Percentiles rank a stretch among this genome's conserved stretches.
phyloP scores from a whole-genome alignment of 2,329 filamentous ascomycete species.

The Clonostachys solani region DNA sequence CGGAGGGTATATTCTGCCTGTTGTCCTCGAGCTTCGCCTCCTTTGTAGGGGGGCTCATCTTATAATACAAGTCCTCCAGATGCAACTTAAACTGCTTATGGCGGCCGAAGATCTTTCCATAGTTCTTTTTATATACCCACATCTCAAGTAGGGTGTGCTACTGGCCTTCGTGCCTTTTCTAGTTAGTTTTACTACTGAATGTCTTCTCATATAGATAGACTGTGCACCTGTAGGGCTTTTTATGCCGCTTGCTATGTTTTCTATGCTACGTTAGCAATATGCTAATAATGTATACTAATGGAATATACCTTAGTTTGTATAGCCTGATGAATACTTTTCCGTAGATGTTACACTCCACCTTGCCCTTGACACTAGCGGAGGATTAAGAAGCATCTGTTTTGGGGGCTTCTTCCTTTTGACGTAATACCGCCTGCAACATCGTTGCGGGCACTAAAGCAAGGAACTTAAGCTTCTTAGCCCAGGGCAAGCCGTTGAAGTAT shows the following conservation, averaged over 20 bases:
- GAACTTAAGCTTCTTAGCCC: no score
- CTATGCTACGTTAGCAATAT: conserved; percentile 32
- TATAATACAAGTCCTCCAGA: conserved; percentile 45
- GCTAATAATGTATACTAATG: conserved; percentile 2
- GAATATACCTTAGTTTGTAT: conserved; percentile 53
- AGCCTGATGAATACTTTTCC: conserved; percentile 39
- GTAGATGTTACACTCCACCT: conserved; percentile 20
- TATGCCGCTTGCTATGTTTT: conserved; percentile 81
- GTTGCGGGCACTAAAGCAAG: no score
- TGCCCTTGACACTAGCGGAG: neutral
- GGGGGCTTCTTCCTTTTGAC: no score
- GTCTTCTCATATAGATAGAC: conserved; percentile 61
- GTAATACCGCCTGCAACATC: no score
- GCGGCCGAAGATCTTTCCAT: conserved; percentile 54
- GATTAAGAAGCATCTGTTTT: no score
- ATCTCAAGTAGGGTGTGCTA: conserved; percentile 70
- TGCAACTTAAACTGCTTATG: conserved; percentile 59
- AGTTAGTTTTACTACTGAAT: conserved; percentile 93
- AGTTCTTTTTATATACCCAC: conserved; percentile 65
- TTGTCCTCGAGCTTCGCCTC: conserved; percentile 44
- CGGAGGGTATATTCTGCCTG: conserved; percentile 60
- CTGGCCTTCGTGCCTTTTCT: conserved; percentile 83
- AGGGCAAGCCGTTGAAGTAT: no score
- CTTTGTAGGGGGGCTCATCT: conserved; percentile 19
- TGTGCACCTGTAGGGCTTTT: conserved; percentile 79